phyloP scores from a whole-genome alignment of 257 asterid genomes.

The Penstemon newberryi region DNA sequence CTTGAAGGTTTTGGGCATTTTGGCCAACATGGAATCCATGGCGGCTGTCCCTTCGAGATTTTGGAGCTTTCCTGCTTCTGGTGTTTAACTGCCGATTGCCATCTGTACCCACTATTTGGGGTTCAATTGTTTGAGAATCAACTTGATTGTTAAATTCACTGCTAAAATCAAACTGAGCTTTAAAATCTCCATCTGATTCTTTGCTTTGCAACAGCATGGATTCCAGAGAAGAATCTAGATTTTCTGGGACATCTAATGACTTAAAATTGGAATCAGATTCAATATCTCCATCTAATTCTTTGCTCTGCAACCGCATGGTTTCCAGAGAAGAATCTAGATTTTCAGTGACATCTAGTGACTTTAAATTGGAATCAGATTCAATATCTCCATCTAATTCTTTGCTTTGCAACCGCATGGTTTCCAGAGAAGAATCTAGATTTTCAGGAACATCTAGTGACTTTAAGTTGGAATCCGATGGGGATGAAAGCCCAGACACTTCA shows the following conservation, averaged over 20 bases:
- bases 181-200: constrained; percentile 43
- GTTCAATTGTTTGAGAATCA: constrained; percentile 44
- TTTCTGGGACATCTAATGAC: constrained; percentile 36
- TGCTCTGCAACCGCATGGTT: constrained; percentile 41
- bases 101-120: constrained; percentile 34
- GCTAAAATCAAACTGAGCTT: constrained; percentile 39
- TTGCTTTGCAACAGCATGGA: constrained; percentile 41
- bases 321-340: constrained; percentile 36
- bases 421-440: constrained; percentile 34
- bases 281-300: constrained; percentile 39
- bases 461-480: constrained; percentile 46
- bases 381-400: constrained; percentile 40
- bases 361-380: constrained; percentile 28
- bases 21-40: constrained; percentile 47
- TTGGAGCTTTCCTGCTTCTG: constrained; percentile 57
- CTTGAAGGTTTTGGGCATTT: constrained; percentile 49
- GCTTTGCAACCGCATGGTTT: constrained; percentile 42
- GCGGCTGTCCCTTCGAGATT: constrained; percentile 51
- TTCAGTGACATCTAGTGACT: constrained; percentile 24
- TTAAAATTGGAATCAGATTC: constrained; percentile 45
- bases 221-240: constrained; percentile 34
- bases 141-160: constrained; percentile 35
- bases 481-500: constrained; percentile 48
- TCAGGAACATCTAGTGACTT: constrained; percentile 36
- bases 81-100: constrained; percentile 34